These are phyloP conservation scores for Rhodotorula graminis DNA, from an alignment of 768 basidiomycete species.

Conservation along the genomic window DNA sequence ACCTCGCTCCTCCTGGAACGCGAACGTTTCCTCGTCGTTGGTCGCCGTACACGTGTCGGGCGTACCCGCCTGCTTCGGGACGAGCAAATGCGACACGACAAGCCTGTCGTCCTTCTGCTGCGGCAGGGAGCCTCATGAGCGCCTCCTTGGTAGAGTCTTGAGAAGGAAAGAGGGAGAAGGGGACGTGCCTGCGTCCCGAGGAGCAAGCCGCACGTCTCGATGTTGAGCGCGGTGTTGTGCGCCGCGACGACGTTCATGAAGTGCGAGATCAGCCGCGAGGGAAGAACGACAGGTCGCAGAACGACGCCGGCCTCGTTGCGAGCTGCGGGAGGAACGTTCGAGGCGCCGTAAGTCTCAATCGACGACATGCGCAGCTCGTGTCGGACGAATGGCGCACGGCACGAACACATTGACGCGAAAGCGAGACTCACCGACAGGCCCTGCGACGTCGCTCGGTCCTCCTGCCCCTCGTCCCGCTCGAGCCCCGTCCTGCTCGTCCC, in stretches of 20 bases:
- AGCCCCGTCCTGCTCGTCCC: not conserved
- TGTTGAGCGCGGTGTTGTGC: conserved; percentile 69
- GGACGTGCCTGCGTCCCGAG: conserved; percentile 56
- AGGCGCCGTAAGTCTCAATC: not conserved
- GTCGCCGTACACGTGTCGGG: conserved; percentile 91
- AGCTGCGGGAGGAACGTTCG: not conserved
- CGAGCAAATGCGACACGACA: conserved; percentile 71
- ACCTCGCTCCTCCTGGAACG: conserved; percentile 73
- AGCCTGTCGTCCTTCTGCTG: conserved; percentile 56
- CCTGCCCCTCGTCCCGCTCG: too few relatives aligned
- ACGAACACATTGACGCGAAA: not conserved
- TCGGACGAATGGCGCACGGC: not conserved
- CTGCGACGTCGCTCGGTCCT: too few relatives aligned
- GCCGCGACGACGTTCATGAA: conserved; percentile 68
- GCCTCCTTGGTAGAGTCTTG: not conserved
- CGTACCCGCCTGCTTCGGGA: conserved; percentile 83
- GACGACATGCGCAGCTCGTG: not conserved
- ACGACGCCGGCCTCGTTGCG: conserved; percentile 28
- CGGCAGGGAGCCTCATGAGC: conserved; percentile 36
- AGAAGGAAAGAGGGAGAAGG: too few relatives aligned
- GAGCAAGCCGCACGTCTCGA: conserved; percentile 81
- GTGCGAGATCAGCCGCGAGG: conserved; percentile 64
- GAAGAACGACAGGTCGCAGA: conserved; percentile 64
- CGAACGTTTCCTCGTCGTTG: conserved; percentile 77
- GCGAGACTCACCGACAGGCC: not conserved